Evolutionary conservation across 441 rosid species (phyloP).

Genomic region (Pelargonium cotyledonis): DNA sequence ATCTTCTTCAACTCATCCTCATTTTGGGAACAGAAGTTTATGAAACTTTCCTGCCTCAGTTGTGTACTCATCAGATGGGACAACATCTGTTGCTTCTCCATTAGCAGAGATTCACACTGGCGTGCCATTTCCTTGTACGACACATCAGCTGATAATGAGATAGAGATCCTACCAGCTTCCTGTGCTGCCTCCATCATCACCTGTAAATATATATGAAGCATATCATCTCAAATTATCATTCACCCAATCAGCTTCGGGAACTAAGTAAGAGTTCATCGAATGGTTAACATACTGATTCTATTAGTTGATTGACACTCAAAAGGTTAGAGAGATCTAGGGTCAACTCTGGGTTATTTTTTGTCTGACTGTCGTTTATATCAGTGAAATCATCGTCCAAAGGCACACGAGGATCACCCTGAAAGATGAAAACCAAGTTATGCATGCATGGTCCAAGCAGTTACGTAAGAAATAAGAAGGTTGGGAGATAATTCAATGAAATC

Average conservation of each 20-base stretch:
- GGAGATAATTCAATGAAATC: constrained; percentile 5
- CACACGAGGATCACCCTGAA: constrained; percentile 32
- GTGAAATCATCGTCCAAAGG: constrained; percentile 40
- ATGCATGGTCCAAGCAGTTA: constrained; percentile 4
- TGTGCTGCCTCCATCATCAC: constrained; percentile 42
- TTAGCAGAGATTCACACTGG: constrained; percentile 58
- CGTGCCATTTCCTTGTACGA: constrained; percentile 59
- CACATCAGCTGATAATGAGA: constrained; percentile 40
- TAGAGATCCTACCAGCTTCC: constrained; percentile 53
- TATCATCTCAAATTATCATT: no score
- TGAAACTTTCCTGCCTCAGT: constrained; percentile 31
- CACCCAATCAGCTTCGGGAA: no score
- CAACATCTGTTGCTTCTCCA: constrained; percentile 59
- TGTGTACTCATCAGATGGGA: constrained; percentile 40
- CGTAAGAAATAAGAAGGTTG: constrained; percentile 7
- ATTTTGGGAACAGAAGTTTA: not conserved
- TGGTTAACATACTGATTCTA: constrained; percentile 53
- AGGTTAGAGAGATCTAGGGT: constrained; percentile 26
- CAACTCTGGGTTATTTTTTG: constrained; percentile 26
- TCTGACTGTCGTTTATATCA: constrained; percentile 36
- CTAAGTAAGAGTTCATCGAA: not conserved
- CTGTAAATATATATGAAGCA: constrained; percentile 21
- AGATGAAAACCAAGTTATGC: constrained; percentile 19
- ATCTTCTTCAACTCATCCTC: constrained; percentile 21
- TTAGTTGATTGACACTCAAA: constrained; percentile 53